Evolutionary conservation across 495 filamentous ascomycete genomes (phyloP), one percentile per base, ranked within the genome.

Genomic region (Aspergillus carlsbadensis): DNA sequence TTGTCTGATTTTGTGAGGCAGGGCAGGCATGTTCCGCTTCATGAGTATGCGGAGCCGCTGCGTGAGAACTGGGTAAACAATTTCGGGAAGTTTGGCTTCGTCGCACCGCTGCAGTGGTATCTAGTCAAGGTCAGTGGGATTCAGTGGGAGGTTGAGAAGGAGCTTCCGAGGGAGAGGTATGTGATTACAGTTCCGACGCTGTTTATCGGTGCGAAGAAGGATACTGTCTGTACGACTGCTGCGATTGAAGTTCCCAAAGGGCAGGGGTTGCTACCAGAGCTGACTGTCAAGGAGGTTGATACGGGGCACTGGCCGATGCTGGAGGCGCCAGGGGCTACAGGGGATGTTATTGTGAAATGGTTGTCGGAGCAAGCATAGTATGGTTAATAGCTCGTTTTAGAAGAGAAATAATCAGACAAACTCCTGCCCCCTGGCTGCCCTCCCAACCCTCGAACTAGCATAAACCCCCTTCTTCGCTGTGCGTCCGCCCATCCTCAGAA

Each of bases 381-480:
- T 35, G 33, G 13, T 35, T 35, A 13, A 7, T n/a, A n/a, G n/a
- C n/a, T n/a, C n/a, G n/a, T n/a, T n/a, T n/a, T n/a, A n/a, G n/a
- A n/a, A n/a, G n/a, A n/a, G n/a, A n/a, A 8, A 44, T 44, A 33
- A 33, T 10, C 49, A 65, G 5, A 61, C 11, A 36, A 20, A 74
- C 14, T 69, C 64, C 48, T 74, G 69, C 6, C 67, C 67, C 37
- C 71, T 63, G 29, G 59, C 61, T 43, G 60, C 58, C 50, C 71
- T 62, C 50, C 57, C 60, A 1, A 54, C 58, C n/a, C 52, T 34
- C n/a, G 69, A 49, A 56, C 66, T 68, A 13, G 60, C 56, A 56
- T 68, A 75, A 14, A 70, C 47, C n/a, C 72, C 72, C 15, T 57
- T 60, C 48, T 69, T 76, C 46, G 70, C 67, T 37, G 70, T 75